A percentile compares a stretch with the other conserved stretches of the same genome.
Conservation (phyloP, 352 stramenopile genomes). For the Globisporangium okanoganense region DNA sequence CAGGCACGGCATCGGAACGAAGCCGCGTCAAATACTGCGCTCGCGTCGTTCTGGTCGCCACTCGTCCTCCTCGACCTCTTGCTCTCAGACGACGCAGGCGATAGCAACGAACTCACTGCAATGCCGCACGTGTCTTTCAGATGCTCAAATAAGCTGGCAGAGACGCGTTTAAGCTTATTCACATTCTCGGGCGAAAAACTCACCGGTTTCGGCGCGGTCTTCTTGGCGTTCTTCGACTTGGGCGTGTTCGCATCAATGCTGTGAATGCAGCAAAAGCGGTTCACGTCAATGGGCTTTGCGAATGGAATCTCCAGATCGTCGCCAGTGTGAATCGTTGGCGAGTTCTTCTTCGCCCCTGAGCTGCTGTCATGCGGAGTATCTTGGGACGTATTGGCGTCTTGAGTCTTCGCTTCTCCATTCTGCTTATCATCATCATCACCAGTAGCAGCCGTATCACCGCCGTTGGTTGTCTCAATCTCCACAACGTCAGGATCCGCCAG, state of each 20-base stretch:
- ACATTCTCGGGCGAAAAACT: conserved; percentile 52
- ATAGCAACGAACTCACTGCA: conserved; percentile 4
- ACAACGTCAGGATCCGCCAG: conserved; percentile 4
- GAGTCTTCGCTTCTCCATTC: neutral
- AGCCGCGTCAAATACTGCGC: conserved; percentile 32
- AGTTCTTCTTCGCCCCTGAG: neutral
- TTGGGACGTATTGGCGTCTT: neutral
- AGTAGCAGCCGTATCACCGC: neutral
- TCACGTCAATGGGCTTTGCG: conserved; percentile 42
- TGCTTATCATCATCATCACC: conserved; percentile 17
- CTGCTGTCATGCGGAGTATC: conserved; percentile 5
- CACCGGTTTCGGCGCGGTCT: neutral
- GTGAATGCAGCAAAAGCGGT: conserved; percentile 46
- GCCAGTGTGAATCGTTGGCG: conserved; percentile 4
- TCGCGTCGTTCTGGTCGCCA: conserved; percentile 6
- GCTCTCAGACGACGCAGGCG: neutral
- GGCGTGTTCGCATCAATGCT: conserved; percentile 14
- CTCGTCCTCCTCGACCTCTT: conserved; percentile 3
- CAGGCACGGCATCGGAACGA: conserved; percentile 48
- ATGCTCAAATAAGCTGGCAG: conserved; percentile 38
- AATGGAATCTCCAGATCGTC: conserved; percentile 50
- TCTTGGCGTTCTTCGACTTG: neutral
- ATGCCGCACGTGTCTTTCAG: conserved; percentile 37
- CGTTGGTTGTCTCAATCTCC: neutral
- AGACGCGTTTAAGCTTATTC: conserved; percentile 59